Evolutionary conservation across 495 filamentous ascomycete species (phyloP), one percentile per base, ranked within the genome.

Genomic region (Podospora tetraspora): DNA sequence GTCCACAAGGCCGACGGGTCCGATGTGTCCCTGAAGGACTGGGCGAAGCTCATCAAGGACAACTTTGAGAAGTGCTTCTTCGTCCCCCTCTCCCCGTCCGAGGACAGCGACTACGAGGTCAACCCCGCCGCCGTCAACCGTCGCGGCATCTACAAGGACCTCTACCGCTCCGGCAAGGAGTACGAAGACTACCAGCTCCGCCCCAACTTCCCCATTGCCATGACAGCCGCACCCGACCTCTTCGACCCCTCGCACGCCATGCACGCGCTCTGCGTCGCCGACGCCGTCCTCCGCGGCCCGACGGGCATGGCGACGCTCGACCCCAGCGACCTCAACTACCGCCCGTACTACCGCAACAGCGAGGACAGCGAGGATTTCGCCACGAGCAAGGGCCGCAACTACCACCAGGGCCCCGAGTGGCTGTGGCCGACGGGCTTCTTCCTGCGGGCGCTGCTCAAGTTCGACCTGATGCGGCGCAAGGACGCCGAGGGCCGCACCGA

Each of bases 351-450:
- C 81, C 88, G 87, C 81, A 99, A 99, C 80, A 91, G 90, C 58
- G 94, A 97, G 75, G 96, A 99, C 78, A 92, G 87, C 12, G 86
- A 84, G 43, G 91, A 97, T 75, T 98, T 97, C 74, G 85, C 89
- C 1, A 97, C 93, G 0, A 87, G 90, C 66, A 98, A 98, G 73
- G 96, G 96, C 16, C 84, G 96, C 21, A 97, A 97, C 75, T 99
- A 99, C 77, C 96, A 99, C 76, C 95, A 98, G 78, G 96, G 96
- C 1, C 96, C 96, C 0, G 96, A 99, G 78, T 99, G 96, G 96
- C 82, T 97, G n/a, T 99, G 96, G 96, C 96, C 93, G 1, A 92
- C 91, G 4, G 96, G 96, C 9, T 99, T 91, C 84, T 98, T 94
- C 82, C 83, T 97, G 19, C 86, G 96, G 43, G 96, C 96, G 1